Percentiles rank a stretch among this genome's conserved stretches.
These are phyloP conservation scores for Isatis lusitanica DNA, from an alignment of 441 rosid species.

Conservation along the genomic window DNA sequence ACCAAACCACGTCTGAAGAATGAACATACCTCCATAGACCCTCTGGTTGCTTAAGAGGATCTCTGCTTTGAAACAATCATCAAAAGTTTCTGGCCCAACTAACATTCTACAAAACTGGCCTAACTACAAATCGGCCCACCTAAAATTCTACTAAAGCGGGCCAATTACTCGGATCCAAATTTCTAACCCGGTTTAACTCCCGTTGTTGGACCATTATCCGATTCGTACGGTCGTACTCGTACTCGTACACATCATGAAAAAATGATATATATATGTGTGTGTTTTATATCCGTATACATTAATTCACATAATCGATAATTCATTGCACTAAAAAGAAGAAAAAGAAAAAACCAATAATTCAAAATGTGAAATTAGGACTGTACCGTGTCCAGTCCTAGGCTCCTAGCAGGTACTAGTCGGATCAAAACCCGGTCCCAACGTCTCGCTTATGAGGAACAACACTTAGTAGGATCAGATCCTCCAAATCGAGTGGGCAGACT, in stretches of 20 bases:
- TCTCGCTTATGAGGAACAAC: constrained; percentile 6
- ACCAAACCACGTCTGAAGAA: constrained; percentile 2
- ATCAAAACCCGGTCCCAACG: constrained; percentile 10
- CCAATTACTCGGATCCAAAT: background rate
- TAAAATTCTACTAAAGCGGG: background rate
- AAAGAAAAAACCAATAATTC: background rate
- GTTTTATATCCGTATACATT: background rate
- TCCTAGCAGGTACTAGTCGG: background rate
- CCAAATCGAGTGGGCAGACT: constrained; percentile 10
- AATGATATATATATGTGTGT: no score
- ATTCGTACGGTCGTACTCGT: no score
- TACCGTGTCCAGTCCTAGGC: background rate
- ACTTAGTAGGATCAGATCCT: constrained; percentile 27
- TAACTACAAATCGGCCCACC: background rate
- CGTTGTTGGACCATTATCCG: no score
- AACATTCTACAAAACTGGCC: background rate
- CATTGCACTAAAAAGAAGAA: background rate
- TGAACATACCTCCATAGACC: background rate
- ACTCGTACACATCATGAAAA: no score
- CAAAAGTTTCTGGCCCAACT: background rate
- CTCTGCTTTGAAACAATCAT: background rate
- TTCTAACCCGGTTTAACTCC: background rate
- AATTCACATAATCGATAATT: background rate
- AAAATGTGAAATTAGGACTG: background rate
- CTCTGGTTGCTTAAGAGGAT: background rate